A percentile compares a stretch with the other conserved stretches of the same genome.
Evolutionary conservation across 352 stramenopile genomes (phyloP).

Genomic region (Globisporangium ultimum): DNA sequence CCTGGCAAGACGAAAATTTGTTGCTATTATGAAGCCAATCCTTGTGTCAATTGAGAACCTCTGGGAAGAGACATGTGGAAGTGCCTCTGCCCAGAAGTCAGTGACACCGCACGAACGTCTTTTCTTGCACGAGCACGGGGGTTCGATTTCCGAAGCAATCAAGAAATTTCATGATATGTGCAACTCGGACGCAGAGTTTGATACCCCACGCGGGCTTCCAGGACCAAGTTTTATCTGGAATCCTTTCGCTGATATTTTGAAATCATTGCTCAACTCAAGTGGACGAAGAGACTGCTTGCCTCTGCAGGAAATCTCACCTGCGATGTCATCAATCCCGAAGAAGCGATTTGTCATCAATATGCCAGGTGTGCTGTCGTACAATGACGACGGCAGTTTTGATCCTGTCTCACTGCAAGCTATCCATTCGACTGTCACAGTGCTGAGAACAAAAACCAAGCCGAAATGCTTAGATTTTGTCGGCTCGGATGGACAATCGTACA

Average conservation of each 20-base stretch:
- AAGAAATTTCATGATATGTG: conserved; percentile 44
- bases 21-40: conserved; percentile 85
- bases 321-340: conserved; percentile 40
- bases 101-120: conserved; percentile 70
- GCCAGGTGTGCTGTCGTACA: conserved; percentile 34
- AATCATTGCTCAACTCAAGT: conserved; percentile 36
- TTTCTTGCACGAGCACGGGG: conserved; percentile 66
- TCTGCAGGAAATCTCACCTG: conserved; percentile 72
- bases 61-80: conserved; percentile 63
- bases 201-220: conserved; percentile 5
- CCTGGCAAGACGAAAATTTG: conserved; percentile 63
- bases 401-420: conserved; percentile 38
- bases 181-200: conserved; percentile 17
- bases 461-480: conserved; percentile 81
- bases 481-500: conserved; percentile 66
- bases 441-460: conserved; percentile 84
- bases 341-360: conserved; percentile 46
- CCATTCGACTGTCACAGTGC: conserved; percentile 36
- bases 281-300: conserved; percentile 50
- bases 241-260: conserved; percentile 75
- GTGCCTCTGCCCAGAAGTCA: conserved; percentile 16
- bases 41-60: conserved; percentile 59
- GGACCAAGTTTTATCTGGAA: conserved; percentile 42
- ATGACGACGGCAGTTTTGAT: conserved; percentile 12
- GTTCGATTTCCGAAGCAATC: conserved; percentile 41